Evolutionary conservation across 1,284 basidiomycete species (phyloP), one percentile per base, ranked within the genome.

Genomic region (Blastosporella zonata): DNA sequence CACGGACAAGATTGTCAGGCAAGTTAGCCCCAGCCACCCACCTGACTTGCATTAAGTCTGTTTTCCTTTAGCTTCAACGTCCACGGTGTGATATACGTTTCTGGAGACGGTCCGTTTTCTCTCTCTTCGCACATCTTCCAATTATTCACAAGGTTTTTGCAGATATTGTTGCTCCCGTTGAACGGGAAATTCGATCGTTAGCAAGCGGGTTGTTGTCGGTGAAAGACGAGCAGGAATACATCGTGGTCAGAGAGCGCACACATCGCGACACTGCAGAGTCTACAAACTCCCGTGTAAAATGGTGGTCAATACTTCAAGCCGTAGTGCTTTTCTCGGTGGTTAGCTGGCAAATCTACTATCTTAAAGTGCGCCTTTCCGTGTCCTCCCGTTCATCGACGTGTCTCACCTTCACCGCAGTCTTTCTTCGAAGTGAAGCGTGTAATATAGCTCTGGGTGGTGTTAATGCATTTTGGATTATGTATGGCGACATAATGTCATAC

Each of bases 151-250:
- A 25, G 13, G 46, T 66, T 50, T 47, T 25, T 27, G 15, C 43
- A 79, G 89, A 90, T 59, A 77, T 84, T 31, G 88, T 93, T 55
- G 93, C 93, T 10, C 97, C 97, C 2, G 93, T 99, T 50, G 97
- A 99, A 67, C 84, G 88, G 43, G 96, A 99, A 75, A 95, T 99
- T 54, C 85, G 97, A 23, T 75, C 83, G 36, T 72, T 99, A n/a
- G 86, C 92, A 4, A 82, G 84, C 41, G 92, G 87, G 3, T 71
- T 99, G 29, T 83, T 91, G 57, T 74, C 91, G 13, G 93, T 99
- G 57, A 98, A 98, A 70, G 97, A 99, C 62, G 97, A 99, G 68
- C 96, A 99, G 65, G 94, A 97, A 68, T 99, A 99, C 69, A 92
- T 99, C 52, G 91, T 97, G 31, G 86, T 98, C 36, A 80, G 97